phyloP scores from a whole-genome alignment of 1,139 yeast species.

The Hemisphaericaspora xylanilytica region DNA sequence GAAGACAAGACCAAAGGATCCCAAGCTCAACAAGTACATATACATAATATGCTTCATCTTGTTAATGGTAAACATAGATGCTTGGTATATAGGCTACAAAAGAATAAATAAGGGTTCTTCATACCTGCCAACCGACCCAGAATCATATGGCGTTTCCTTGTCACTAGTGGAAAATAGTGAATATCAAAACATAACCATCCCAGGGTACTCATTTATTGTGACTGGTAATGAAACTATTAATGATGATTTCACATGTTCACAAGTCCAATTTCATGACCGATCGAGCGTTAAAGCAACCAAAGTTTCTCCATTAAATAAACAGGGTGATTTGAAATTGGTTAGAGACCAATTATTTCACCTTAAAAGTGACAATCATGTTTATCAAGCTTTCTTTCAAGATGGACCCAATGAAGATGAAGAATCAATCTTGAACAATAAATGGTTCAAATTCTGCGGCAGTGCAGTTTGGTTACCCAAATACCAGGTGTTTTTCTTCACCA shows the following conservation, averaged over 20 bases:
- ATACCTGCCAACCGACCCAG: too few relatives aligned
- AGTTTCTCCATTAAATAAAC: constrained; percentile 8
- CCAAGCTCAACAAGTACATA: too few relatives aligned
- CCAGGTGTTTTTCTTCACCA: constrained; percentile 32
- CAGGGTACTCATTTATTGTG: constrained; percentile 14
- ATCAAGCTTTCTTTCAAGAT: constrained; percentile 14
- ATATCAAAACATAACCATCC: constrained; percentile 6
- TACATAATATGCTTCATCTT: too few relatives aligned
- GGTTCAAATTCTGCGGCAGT: constrained; percentile 34
- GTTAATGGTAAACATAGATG: too few relatives aligned
- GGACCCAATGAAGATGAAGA: constrained; percentile 12
- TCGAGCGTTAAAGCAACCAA: background rate
- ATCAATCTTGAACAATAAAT: constrained; percentile 19
- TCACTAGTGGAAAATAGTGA: background rate
- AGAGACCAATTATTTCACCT: constrained; percentile 8
- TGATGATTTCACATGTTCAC: constrained; percentile 4
- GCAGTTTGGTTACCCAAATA: constrained; percentile 35
- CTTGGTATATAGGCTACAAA: too few relatives aligned
- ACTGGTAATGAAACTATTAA: constrained; percentile 1
- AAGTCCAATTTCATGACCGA: constrained; percentile 6
- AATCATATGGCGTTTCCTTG: too few relatives aligned
- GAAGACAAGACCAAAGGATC: too few relatives aligned
- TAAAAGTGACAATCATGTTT: background rate
- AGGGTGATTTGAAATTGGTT: constrained; percentile 6
- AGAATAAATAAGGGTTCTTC: too few relatives aligned